A percentile compares a stretch with the other conserved stretches of the same genome.
Conservation (phyloP, 2,329 filamentous ascomycete genomes). For the Sclerotinia sclerotiorum region DNA sequence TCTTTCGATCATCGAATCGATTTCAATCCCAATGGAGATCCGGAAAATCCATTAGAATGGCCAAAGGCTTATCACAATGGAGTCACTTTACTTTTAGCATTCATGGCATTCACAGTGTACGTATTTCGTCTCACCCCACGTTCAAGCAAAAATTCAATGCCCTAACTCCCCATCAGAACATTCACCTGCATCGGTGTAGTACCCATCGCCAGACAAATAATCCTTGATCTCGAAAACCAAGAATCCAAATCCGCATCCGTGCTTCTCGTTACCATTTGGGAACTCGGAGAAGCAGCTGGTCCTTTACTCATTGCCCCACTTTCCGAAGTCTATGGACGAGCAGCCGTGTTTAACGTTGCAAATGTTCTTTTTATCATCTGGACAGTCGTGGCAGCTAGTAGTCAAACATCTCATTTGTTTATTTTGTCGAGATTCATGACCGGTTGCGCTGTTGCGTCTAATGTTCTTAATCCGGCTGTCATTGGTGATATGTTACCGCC, state of each 20-base stretch:
- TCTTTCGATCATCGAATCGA: conserved; percentile 41
- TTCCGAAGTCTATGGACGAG: conserved; percentile 47
- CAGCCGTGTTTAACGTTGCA: conserved; percentile 45
- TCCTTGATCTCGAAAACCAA: conserved; percentile 47
- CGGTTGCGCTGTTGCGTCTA: conserved; percentile 33
- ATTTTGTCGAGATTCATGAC: conserved; percentile 44
- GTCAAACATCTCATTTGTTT: conserved; percentile 45
- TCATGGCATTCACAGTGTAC: conserved; percentile 58
- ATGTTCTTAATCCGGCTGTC: conserved; percentile 46
- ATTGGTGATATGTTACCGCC: conserved; percentile 49
- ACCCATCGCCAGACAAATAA: conserved; percentile 53
- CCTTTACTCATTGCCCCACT: conserved; percentile 48
- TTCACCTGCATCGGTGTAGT: conserved; percentile 59
- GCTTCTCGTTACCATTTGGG: conserved; percentile 51
- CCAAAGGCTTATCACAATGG: conserved; percentile 52
- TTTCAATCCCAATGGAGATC: conserved; percentile 49
- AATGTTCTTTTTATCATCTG: conserved; percentile 53
- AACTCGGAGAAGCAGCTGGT: conserved; percentile 49
- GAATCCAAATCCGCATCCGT: conserved; percentile 14
- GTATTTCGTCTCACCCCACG: conserved; percentile 25
- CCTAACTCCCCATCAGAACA: conserved; percentile 44
- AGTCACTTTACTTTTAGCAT: conserved; percentile 52
- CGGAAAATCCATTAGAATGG: conserved; percentile 56
- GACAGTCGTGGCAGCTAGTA: conserved; percentile 49
- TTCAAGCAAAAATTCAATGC: not conserved